Base-by-base conservation (phyloP, 202 grass and related monocot species). In the Schoenoplectus triqueter region DNA sequence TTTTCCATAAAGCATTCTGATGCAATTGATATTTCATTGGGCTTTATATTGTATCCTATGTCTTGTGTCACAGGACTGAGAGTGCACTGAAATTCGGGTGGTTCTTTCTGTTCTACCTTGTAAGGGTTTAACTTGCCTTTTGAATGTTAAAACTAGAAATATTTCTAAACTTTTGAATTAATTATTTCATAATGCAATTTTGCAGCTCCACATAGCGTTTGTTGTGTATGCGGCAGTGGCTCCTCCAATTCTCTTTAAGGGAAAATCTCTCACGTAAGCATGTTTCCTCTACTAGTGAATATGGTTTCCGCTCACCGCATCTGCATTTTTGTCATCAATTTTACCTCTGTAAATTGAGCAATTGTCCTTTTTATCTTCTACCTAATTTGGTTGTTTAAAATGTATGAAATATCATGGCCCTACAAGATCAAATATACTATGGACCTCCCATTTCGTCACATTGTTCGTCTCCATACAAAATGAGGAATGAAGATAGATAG, bases 261-360 rank as follows among this genome's bases (percentile, higher is more conserved):
- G 96, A 74, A 99, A 99, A 88, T 99, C 93, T 57, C 88, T 99
- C 89, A 92, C 96, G 91, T 99, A 94, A 96, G 96, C 89, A 72
- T 54, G 21, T 72, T 52, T 50, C 77, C 18, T 84, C 9, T 72
- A 59, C 62, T 52, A 68, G 46, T 50, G 45, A 67, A 62, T 79
- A 39, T 60, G 17, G 7, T 8, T 63, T 62, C 51, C 39, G 15
- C 20, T 80, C 46, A 6, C 20, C 18, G 11, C 39, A 69, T 15
- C 21, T 42, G 65, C 48, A 66, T 59, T 13, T 52, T 13, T 68
- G 41, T 17, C 47, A 6, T 57, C 10, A 66, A 54, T 15, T 70
- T 8, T 70, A 46, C 2, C 6, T 31, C 41, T 70, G 17, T 54
- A 75, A 74, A 50, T 6, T 54, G 47, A 54, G 3, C 70, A 20